A percentile compares a stretch with the other conserved stretches of the same genome.
Conservation (phyloP, 495 filamentous ascomycete species). For the Aspergillus homomorphus region DNA sequence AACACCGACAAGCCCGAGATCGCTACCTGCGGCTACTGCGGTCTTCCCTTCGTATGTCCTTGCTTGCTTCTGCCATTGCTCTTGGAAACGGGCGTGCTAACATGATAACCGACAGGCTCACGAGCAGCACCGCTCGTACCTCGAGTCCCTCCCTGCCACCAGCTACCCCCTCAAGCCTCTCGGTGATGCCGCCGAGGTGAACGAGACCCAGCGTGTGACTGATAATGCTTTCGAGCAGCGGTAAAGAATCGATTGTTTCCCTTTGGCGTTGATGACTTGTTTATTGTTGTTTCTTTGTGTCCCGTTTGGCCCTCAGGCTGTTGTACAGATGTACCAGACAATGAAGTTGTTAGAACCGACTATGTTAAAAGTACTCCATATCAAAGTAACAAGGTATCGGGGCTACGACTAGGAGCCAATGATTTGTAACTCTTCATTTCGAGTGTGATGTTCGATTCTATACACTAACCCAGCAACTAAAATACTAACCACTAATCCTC, state of each 20-base stretch:
- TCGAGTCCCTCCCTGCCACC: conserved; percentile 74
- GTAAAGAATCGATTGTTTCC: conserved; percentile 40
- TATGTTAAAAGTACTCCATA: background rate
- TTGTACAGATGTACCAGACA: conserved; percentile 27
- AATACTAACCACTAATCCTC: conserved; percentile 11
- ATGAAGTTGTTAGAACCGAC: conserved; percentile 22
- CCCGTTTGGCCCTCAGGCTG: conserved; percentile 14
- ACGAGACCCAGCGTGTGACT: conserved; percentile 52
- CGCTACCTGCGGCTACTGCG: conserved; percentile 85
- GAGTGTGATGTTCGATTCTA: background rate
- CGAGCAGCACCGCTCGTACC: conserved; percentile 75
- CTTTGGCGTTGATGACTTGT: conserved; percentile 42
- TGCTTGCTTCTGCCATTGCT: background rate
- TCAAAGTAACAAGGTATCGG: conserved; percentile 16
- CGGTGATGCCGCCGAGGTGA: conserved; percentile 50
- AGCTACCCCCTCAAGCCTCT: conserved; percentile 68
- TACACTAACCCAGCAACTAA: background rate
- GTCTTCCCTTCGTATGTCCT: conserved; percentile 82
- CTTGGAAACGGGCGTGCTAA: conserved; percentile 6
- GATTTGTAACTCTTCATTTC: too few species aligned
- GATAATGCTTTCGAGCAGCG: conserved; percentile 52
- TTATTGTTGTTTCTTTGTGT: conserved; percentile 23
- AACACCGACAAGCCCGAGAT: conserved; percentile 98
- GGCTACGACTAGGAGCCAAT: too few species aligned
- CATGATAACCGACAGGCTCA: conserved; percentile 59